Base-by-base conservation (phyloP, 257 asterid genomes). In the Verbascum thapsus region DNA sequence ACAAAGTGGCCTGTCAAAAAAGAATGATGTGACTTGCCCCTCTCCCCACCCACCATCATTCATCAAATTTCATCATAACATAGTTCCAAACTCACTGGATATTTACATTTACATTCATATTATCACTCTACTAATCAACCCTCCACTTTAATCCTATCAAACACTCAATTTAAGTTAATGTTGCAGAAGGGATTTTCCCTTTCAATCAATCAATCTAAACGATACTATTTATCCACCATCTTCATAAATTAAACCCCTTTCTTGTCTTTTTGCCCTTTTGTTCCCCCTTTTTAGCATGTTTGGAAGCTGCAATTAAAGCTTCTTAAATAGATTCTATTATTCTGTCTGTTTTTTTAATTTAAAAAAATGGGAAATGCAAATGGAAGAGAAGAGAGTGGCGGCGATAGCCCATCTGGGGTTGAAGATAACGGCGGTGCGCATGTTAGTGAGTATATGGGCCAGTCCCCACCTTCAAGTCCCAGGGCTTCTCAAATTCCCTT, bases 391-490 rank as follows among this genome's bases (percentile, higher is more conserved):
- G 92, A 81, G 45, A 81, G 58, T 11, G 82, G 67, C 53, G 60
- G 74, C 35, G 68, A 68, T 65, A 67, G 75, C 70, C 84, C 72
- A 63, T 73, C 79, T 51, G 75, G 51, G 37, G 72, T 65, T 17
- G 87, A 75, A 41, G 81, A 57, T 5, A 63, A 57, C 18, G 78
- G 64, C 44, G 72, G 42, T 39, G 68, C 54, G n/a, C 71, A 15
- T 19, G 84, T 60, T 61, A 80, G 70, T 13, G 90, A 88, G 65
- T 71, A 74, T 53, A 75, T 85, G 87, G 95, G 86, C 15, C 96
- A 81, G 63, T 83, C 95, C 3, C 90, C 95, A 20, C 96, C 90
- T 49, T 69, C 92, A 43, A 88, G 92, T 71, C 96, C 95, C 57
- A 80, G 90, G 77, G 92, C 87, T 67, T 70, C 92, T 58, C 88